Conservation (phyloP, 2,329 filamentous ascomycete genomes). For the Blastomyces silverae region DNA sequence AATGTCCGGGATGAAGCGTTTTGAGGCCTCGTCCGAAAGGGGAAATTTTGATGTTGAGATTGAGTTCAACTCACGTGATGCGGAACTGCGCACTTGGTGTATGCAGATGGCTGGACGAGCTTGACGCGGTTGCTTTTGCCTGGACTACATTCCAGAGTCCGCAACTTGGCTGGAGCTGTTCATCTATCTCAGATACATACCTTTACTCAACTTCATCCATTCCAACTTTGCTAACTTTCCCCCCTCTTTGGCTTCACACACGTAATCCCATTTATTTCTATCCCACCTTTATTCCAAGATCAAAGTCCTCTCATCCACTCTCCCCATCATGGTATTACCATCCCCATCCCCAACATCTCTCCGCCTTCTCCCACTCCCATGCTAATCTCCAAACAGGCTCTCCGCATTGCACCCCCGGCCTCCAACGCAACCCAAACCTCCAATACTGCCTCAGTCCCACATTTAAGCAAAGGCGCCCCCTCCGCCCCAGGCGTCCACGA, state of each 20-base stretch:
- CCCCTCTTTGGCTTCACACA: neutral
- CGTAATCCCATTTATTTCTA: slow-evolving; percentile 4
- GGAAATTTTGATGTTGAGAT: slow-evolving; percentile 15
- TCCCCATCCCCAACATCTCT: neutral
- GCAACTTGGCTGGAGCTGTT: neutral
- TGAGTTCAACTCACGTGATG: slow-evolving; percentile 25
- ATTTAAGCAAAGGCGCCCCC: slow-evolving; percentile 63
- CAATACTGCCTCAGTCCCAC: slow-evolving; percentile 50
- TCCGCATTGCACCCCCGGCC: slow-evolving; percentile 76
- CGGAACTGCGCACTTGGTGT: slow-evolving; percentile 27
- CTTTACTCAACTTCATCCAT: neutral
- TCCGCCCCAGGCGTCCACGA: slow-evolving; percentile 92
- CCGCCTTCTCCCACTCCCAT: neutral
- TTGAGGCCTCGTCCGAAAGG: neutral
- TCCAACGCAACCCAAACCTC: slow-evolving; percentile 59
- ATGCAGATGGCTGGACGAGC: slow-evolving; percentile 29
- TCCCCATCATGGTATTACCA: slow-evolving; percentile 15
- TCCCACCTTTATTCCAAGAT: neutral
- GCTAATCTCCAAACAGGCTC: slow-evolving; percentile 53
- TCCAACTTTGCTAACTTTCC: neutral
- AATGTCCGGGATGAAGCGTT: slow-evolving; percentile 6
- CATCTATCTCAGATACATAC: neutral
- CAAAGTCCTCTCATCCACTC: neutral
- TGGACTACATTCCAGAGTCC: slow-evolving; percentile 6
- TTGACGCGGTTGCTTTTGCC: slow-evolving; percentile 31